phyloP scores from a whole-genome alignment of 2,329 filamentous ascomycete genomes.

The Aplosporella prunicola region DNA sequence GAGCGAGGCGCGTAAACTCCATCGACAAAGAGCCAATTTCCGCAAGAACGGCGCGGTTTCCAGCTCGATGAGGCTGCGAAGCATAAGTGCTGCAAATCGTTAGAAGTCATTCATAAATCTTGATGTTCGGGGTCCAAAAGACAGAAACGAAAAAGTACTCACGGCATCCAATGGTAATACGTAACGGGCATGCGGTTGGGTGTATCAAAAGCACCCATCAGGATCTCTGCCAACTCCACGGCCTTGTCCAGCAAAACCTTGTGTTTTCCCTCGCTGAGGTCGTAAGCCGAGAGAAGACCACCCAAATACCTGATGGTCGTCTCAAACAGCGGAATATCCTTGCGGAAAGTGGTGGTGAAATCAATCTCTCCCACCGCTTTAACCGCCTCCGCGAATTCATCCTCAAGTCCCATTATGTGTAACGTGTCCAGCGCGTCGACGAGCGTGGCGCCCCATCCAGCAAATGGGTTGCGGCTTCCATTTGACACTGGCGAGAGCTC shows the following conservation, averaged over 20 bases:
- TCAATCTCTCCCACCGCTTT: conserved; percentile 50
- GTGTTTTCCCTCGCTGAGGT: conserved; percentile 48
- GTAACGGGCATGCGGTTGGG: conserved; percentile 56
- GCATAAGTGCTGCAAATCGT: conserved; percentile 6
- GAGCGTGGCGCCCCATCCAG: conserved; percentile 80
- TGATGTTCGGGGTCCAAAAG: conserved; percentile 31
- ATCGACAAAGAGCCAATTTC: conserved; percentile 40
- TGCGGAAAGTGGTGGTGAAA: conserved; percentile 44
- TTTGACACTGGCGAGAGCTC: conserved; percentile 69
- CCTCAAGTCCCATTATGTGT: conserved; percentile 60
- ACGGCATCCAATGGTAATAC: conserved; percentile 47
- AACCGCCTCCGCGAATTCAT: conserved; percentile 57
- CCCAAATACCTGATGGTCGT: conserved; percentile 64
- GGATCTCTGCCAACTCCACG: conserved; percentile 51
- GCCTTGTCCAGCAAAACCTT: conserved; percentile 51
- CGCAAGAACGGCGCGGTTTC: conserved; percentile 35
- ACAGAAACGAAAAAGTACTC: conserved; percentile 41
- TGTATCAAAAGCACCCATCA: conserved; percentile 60
- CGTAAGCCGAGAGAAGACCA: conserved; percentile 60
- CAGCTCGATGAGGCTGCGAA: conserved; percentile 28
- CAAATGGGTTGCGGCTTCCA: conserved; percentile 67
- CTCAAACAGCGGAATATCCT: conserved; percentile 57
- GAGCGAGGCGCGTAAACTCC: conserved; percentile 40
- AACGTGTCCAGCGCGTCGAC: conserved; percentile 67
- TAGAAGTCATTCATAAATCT: neutral